Evolutionary conservation across 164 flowering plant genomes (phyloP), one percentile per base, ranked within the genome.

Genomic region (Liriodendron chinense): DNA sequence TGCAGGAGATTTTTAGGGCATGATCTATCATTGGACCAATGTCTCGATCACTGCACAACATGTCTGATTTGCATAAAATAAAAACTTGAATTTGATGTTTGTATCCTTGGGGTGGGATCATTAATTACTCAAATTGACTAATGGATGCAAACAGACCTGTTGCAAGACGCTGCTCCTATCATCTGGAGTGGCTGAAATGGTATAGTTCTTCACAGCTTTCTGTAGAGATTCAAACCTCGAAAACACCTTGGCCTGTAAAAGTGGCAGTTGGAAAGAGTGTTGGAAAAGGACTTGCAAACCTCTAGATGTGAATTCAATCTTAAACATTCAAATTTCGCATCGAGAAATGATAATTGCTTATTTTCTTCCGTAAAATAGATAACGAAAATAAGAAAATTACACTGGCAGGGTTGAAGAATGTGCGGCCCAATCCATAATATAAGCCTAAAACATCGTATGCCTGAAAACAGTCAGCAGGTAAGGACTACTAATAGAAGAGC

Each of bases 391-490:
- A 67, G 28, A 67, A 28, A 10, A 67, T 80, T 95, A 96, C 99
- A 80, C 95, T 96, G 61, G 97, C 94, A 49, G 95, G 98, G 82
- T 90, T 93, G 88, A 93, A 88, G 83, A 96, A 91, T 74, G 98
- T 95, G 23, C 99, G 92, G 7, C 97, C 92, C 56, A 95, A 9
- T 63, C 99, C 98, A 82, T 86, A 88, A 85, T 96, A 91, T 77
- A 96, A 84, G 50, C 91, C 97, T 85, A 96, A 75, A 24, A 88
- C 78, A 84, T 93, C 86, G 83, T 93, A 96, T 71, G 91, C 94
- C 99, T 93, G 89, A 61, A 78, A 70, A 18, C 25, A 61, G 26
- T 50, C 21, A n/a, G n/a, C 34, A 62, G 24, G 59, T 48, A 7
- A 49, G 25, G 61, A 53, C 23, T 20, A 18, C 71, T 53, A 66